phyloP scores from a whole-genome alignment of 495 filamentous ascomycete genomes.

The Tuber magnatum region DNA sequence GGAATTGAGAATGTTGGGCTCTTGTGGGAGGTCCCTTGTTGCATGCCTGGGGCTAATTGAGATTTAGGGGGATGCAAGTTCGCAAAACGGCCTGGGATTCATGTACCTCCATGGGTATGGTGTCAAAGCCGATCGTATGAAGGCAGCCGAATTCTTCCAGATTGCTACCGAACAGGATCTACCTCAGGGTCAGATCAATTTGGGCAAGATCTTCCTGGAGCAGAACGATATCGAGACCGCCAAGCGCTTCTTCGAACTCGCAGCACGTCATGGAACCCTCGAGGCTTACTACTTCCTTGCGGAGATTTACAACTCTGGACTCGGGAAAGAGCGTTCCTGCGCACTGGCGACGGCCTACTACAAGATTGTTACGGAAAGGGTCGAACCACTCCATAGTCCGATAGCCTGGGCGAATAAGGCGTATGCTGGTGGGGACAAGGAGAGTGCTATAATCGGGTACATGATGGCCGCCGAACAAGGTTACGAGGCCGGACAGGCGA shows the following conservation, averaged over 20 bases:
- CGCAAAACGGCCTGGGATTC: constrained; percentile 75
- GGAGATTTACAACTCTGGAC: constrained; percentile 73
- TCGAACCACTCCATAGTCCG: constrained; percentile 74
- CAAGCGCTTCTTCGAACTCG: constrained; percentile 84
- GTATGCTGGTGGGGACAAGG: constrained; percentile 75
- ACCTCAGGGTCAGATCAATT: constrained; percentile 69
- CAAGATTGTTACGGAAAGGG: constrained; percentile 88
- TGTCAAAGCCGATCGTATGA: constrained; percentile 62
- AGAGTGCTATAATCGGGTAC: constrained; percentile 72
- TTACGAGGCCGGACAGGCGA: constrained; percentile 85
- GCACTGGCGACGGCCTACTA: constrained; percentile 77
- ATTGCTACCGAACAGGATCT: constrained; percentile 78
- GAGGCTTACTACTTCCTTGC: constrained; percentile 95
- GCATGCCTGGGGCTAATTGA: not conserved
- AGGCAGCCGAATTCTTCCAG: constrained; percentile 74
- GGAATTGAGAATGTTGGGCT: constrained; percentile 54
- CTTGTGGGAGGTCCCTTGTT: not conserved
- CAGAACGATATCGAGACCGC: constrained; percentile 70
- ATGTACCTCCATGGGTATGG: constrained; percentile 84
- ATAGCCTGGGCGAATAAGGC: constrained; percentile 80
- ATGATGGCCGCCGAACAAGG: constrained; percentile 95
- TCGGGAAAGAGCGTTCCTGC: constrained; percentile 75
- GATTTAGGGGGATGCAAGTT: constrained; percentile 63
- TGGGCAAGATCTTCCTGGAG: constrained; percentile 82
- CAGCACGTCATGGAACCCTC: constrained; percentile 76